These are phyloP conservation scores for Setaria viridis DNA, from an alignment of 202 grass and related monocot genomes.

Conservation along the genomic window DNA sequence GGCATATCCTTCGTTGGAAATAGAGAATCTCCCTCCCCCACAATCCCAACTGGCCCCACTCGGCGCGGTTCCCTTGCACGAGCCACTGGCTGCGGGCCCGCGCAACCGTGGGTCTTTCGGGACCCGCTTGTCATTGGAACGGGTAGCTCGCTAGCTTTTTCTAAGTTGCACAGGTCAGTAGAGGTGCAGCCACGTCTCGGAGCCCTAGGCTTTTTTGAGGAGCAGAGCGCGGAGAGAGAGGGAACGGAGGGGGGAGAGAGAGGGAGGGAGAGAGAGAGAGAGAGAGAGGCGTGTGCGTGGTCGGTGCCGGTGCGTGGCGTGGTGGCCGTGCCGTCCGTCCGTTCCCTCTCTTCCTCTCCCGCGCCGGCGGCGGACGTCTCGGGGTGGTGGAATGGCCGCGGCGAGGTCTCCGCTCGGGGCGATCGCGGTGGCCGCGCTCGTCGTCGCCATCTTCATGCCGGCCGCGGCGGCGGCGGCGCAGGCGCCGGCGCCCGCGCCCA, in stretches of 20 bases:
- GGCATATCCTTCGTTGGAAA: not conserved
- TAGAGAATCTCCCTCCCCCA: not conserved
- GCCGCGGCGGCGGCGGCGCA: constrained; percentile 39
- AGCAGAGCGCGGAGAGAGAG: not conserved
- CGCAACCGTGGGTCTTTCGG: rapidly evolving
- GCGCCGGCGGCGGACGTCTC: constrained; percentile 6
- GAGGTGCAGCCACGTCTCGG: not conserved
- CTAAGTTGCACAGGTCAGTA: not conserved
- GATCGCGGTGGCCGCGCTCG: constrained; percentile 54
- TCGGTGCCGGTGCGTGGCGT: constrained; percentile 25
- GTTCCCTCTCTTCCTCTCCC: not conserved
- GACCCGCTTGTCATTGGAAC: not conserved
- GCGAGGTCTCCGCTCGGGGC: constrained; percentile 46
- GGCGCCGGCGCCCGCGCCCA: constrained; percentile 67
- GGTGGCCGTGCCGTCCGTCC: constrained; percentile 12
- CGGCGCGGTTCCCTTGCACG: no score
- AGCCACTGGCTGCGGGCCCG: not conserved
- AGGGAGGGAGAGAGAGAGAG: not conserved
- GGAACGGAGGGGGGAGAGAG: not conserved
- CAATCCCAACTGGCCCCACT: not conserved
- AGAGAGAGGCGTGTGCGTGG: constrained; percentile 8
- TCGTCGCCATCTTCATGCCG: constrained; percentile 63
- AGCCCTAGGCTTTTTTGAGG: constrained; percentile 10
- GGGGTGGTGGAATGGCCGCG: constrained; percentile 17
- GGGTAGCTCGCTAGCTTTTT: rapidly evolving